These are phyloP conservation scores for Chimonanthus praecox DNA, from an alignment of 164 flowering plant genomes.

Conservation along the genomic window DNA sequence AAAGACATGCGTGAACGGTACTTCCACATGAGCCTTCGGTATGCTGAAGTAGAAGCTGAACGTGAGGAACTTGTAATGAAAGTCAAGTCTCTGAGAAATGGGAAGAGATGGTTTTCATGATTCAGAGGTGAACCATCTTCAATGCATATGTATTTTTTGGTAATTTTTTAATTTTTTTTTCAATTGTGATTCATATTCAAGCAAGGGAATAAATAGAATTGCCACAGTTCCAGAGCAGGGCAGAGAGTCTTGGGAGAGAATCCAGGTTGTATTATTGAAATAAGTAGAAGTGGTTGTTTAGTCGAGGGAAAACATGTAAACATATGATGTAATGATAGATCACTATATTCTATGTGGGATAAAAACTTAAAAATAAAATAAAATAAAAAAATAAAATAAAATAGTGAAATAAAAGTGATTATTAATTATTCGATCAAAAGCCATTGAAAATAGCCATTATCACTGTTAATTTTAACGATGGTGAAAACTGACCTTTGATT, in stretches of 20 bases:
- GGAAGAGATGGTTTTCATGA: constrained; percentile 59
- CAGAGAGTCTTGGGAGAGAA: neutral
- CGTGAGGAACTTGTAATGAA: constrained; percentile 89
- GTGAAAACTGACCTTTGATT: too few relatives aligned
- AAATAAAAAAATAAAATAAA: too few relatives aligned
- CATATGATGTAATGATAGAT: neutral
- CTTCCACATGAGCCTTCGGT: constrained; percentile 79
- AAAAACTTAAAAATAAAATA: too few relatives aligned
- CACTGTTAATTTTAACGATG: too few relatives aligned
- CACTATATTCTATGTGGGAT: neutral
- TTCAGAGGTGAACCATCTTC: neutral
- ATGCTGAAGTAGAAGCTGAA: constrained; percentile 81
- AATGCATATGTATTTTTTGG: neutral
- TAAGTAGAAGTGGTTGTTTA: neutral
- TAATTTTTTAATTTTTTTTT: neutral
- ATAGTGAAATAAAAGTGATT: too few relatives aligned
- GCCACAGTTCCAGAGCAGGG: too few relatives aligned
- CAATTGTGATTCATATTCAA: neutral
- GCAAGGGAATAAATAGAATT: neutral
- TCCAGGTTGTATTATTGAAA: neutral
- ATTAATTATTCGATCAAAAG: too few relatives aligned
- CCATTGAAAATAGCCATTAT: too few relatives aligned
- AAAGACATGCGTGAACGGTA: constrained; percentile 77
- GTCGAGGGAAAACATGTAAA: neutral
- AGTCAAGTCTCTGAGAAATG: constrained; percentile 44